Base-by-base conservation (phyloP, 495 filamentous ascomycete genomes). In the Podospora pseudopauciseta region DNA sequence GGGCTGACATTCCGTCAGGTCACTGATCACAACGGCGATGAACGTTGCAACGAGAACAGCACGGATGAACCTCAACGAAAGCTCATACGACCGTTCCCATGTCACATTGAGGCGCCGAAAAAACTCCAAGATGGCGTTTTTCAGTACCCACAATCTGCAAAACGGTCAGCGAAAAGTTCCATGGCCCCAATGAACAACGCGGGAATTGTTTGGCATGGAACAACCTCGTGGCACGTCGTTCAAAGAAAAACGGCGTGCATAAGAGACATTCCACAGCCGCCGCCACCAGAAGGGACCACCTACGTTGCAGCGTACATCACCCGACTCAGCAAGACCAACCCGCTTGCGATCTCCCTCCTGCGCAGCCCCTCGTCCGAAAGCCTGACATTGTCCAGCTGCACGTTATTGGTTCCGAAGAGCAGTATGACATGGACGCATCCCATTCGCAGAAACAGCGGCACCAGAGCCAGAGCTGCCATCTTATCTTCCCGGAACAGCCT, bases 101-200 rank as follows among this genome's bases (percentile, higher is more conserved):
- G 86, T 86, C 23, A 78, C 79, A 59, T 86, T 91, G 53, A 98
- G 85, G 26, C 95, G 89, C 72, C 90, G 90, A 69, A 98, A 88
- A 73, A 96, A 97, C 76, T 96, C 92, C 68, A 91, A 90, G 65
- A 98, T 90, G 60, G 93, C 92, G 77, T 90, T 86, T 78, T 98
- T 99, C 73, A 93, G 87, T 32, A 89, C 89, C 94, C 94, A 99
- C 66, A 99, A 89, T 70, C 93, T 95, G 70, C 55, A 63, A 23
- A 20, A 66, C 15, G 2, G 53, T 61, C 58, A 68, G 64, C 60
- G 62, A 59, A 55, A 59, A 55, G 54, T 62, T 39, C 4, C 13
- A 26, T 20, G 32, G 39, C n/a, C 4, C 5, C n/a, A 62, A 27
- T 5, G 27, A 30, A 65, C 44, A 28, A 58, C 15, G 23, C 53